Evolutionary conservation across 106 monocot genomes (phyloP).

Genomic region (Cymbidium sinense): DNA sequence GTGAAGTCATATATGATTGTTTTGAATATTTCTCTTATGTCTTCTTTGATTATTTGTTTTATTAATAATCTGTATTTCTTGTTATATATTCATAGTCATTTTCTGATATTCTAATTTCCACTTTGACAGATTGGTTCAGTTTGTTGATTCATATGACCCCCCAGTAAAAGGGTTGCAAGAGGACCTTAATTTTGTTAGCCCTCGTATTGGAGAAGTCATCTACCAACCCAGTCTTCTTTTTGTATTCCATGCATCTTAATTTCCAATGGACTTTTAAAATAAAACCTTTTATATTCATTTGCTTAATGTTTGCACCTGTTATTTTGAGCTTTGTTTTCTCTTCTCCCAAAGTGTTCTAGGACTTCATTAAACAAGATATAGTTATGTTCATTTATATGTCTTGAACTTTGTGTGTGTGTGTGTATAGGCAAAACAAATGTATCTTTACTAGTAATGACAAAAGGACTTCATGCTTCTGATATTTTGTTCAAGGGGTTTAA

Average conservation of each 20-base stretch:
- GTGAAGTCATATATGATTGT: background rate
- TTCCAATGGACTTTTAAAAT: background rate
- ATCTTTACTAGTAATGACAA: background rate
- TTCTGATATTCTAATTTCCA: slow-evolving; percentile 15
- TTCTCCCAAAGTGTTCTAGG: background rate
- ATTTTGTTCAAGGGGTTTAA: background rate
- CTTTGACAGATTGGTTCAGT: slow-evolving; percentile 84
- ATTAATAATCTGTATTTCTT: background rate
- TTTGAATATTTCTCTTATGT: background rate
- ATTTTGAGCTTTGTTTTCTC: background rate
- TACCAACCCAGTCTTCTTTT: slow-evolving; percentile 2
- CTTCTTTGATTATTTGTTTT: background rate
- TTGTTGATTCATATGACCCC: slow-evolving; percentile 95
- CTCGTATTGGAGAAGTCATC: slow-evolving; percentile 94
- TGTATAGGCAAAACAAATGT: no score
- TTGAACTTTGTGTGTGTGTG: background rate
- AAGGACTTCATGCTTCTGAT: background rate
- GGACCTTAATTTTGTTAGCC: slow-evolving; percentile 98
- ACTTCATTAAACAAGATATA: background rate
- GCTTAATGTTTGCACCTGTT: background rate
- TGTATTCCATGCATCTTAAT: background rate
- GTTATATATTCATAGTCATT: background rate
- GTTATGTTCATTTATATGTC: background rate
- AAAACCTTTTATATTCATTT: background rate
- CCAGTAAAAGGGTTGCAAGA: slow-evolving; percentile 96